Conservation (phyloP, 2,329 filamentous ascomycete species). For the Colletotrichum tofieldiae region DNA sequence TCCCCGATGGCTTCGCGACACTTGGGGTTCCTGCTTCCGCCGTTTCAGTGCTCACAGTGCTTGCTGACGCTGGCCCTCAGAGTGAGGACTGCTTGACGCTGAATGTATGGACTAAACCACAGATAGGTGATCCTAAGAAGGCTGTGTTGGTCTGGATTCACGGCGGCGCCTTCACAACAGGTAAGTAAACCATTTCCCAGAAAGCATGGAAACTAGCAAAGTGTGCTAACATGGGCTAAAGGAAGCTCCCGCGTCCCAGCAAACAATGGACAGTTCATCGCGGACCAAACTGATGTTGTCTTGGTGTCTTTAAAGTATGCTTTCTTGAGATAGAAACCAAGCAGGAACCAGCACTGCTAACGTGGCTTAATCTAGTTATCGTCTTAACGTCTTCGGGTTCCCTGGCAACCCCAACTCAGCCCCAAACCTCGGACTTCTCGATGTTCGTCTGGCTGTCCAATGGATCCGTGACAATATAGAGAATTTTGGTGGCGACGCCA, state of each 20-base stretch:
- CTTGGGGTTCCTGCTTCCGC: constrained; percentile 16
- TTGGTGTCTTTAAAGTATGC: constrained; percentile 60
- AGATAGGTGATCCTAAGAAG: constrained; percentile 43
- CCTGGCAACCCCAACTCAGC: constrained; percentile 48
- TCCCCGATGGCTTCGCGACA: constrained; percentile 44
- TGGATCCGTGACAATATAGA: constrained; percentile 67
- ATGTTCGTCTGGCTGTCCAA: constrained; percentile 67
- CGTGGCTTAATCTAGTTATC: constrained; percentile 50
- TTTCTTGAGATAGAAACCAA: not conserved
- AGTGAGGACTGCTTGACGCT: constrained; percentile 62
- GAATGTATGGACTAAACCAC: constrained; percentile 62
- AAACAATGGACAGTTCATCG: constrained; percentile 5
- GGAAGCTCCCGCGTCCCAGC: constrained; percentile 49
- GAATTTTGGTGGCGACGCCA: constrained; percentile 65
- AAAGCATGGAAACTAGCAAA: too few species aligned
- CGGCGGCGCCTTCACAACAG: constrained; percentile 58
- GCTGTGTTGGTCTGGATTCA: constrained; percentile 65
- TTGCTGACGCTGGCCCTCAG: not conserved
- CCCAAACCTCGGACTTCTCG: constrained; percentile 65
- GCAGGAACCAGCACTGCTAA: not conserved
- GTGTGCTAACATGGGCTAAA: constrained; percentile 50
- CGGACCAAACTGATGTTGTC: constrained; percentile 60
- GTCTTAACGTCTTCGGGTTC: constrained; percentile 60
- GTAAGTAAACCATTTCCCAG: constrained; percentile 44
- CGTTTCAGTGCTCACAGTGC: constrained; percentile 19